Evolutionary conservation across 306 rosid genomes (phyloP).

Genomic region (Cucurbita moschata): DNA sequence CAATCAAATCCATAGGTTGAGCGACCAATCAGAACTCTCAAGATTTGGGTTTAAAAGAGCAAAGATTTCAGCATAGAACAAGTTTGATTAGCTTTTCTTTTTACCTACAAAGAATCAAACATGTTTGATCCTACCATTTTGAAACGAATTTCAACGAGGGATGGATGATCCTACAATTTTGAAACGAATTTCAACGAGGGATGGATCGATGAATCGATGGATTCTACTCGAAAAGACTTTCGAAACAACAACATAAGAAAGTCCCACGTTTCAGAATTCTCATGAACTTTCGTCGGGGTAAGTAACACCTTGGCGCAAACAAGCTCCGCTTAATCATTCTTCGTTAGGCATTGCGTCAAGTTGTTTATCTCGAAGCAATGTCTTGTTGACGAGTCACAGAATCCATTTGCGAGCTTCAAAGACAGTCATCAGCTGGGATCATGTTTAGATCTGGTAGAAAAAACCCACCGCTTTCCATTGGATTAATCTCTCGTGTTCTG

Average conservation of each 20-base stretch:
- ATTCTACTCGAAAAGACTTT: not conserved
- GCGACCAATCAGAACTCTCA: not conserved
- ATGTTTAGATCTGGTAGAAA: constrained; percentile 13
- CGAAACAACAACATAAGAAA: not conserved
- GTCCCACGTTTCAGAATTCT: not conserved
- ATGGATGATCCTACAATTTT: not conserved
- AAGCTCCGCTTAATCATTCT: too few species aligned
- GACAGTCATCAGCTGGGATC: constrained; percentile 12
- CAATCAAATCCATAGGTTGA: not conserved
- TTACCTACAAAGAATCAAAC: constrained; percentile 9
- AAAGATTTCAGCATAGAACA: not conserved
- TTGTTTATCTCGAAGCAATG: not conserved
- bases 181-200: not conserved
- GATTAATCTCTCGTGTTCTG: not conserved
- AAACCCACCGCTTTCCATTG: not conserved
- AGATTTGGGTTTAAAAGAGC: not conserved
- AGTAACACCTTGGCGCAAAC: too few species aligned
- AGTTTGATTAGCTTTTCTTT: not conserved
- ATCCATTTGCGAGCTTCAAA: not conserved
- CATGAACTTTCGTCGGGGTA: too few species aligned
- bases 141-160: not conserved
- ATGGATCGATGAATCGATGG: too few species aligned
- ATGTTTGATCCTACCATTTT: not conserved
- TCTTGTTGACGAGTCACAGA: not conserved
- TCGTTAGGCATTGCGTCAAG: not conserved